Evolutionary conservation across 2,329 filamentous ascomycete species (phyloP), one percentile per base, ranked within the genome.

Genomic region (Calonectria hongkongensis): DNA sequence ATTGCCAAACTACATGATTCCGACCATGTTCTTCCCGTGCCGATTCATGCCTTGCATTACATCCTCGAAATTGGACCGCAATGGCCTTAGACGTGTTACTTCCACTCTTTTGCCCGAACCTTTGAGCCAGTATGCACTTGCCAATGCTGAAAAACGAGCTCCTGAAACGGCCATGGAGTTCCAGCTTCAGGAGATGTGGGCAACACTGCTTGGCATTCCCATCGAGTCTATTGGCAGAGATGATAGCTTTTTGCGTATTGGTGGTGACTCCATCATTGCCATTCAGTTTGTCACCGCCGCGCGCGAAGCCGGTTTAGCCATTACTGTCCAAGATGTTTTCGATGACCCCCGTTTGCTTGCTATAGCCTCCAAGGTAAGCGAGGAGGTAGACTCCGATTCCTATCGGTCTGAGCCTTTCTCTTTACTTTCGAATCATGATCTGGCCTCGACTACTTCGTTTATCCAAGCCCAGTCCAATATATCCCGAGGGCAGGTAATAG

Each of bases 171-270:
- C 39, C 12, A 41, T 62, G 21, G 30, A 82, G 41, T 25, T 65
- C 10, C 77, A 76, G 0, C 73, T 86, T 13, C 82, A 79, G 18
- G 54, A 70, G n/a, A 77, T 84, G 33, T 88, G 87, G 86, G 78
- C 80, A 6, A 76, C 80, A 1, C 75, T 85, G 0, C 79, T 88
- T 2, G 76, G 75, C 2, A 74, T 86, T 3, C 71, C 79, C 1
- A 70, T 79, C 9, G 76, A 82, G 1, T 73, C 77, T 5, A 85
- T 88, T 33, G 83, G 83, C 3, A 74, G 82, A 2, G 83, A 86
- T 4, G 85, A 88, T 72, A 87, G 85, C 78, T 89, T 89, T 78
- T 87, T 89, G 81, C 82, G 82, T 0, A 82, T 88, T 0, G 87
- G 88, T 10, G 88, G 88, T 28, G 86, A 89, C 75, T 89, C 87